These are phyloP conservation scores for Chaetoceros tenuissimus DNA, from an alignment of 108 stramenopile species.

Conservation along the genomic window DNA sequence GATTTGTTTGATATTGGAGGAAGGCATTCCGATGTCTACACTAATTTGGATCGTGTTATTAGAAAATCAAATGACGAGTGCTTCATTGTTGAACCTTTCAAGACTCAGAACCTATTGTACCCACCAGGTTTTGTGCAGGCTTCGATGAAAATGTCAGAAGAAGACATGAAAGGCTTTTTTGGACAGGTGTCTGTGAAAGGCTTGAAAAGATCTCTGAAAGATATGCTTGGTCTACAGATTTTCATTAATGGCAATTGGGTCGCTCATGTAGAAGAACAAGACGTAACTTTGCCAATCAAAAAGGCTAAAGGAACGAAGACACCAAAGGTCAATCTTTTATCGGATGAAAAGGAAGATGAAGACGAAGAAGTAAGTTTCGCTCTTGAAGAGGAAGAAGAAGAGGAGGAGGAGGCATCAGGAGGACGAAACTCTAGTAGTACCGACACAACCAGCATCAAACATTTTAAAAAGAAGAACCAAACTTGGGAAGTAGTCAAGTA, in stretches of 20 bases:
- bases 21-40: background rate
- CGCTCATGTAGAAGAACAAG: background rate
- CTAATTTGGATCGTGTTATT: background rate
- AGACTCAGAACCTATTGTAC: background rate
- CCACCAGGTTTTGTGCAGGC: background rate
- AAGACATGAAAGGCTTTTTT: background rate
- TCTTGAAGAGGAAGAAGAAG: no score
- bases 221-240: background rate
- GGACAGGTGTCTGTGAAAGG: background rate
- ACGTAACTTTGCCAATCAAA: background rate
- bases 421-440: background rate
- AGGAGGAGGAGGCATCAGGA: no score
- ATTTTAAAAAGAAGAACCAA: background rate
- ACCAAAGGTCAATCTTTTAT: background rate
- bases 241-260: background rate
- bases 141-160: background rate
- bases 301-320: background rate
- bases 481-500: background rate
- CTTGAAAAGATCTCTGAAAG: background rate
- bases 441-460: background rate
- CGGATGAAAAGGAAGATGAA: no score
- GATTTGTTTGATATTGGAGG: background rate
- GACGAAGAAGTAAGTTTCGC: no score
- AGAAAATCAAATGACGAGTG: background rate
- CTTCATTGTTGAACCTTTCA: background rate